A percentile compares a stretch with the other conserved stretches of the same genome.
Evolutionary conservation across 257 asterid genomes (phyloP).

Genomic region (Solanum corneliomulleri): DNA sequence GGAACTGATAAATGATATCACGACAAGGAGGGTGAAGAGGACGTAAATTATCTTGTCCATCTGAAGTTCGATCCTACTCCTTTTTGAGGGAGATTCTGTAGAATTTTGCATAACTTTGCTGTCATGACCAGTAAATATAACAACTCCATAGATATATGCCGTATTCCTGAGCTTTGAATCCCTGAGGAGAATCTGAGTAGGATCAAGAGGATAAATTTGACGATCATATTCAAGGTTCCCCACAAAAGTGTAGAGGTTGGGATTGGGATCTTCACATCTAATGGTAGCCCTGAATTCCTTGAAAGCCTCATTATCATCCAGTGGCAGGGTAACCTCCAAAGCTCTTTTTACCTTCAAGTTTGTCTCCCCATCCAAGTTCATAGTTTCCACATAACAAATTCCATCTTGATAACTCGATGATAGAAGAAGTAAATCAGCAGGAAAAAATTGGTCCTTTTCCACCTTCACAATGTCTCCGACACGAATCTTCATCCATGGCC

Average conservation of each 20-base stretch:
- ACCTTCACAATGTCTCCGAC: conserved; percentile 90
- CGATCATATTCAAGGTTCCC: conserved; percentile 70
- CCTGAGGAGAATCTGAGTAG: conserved; percentile 82
- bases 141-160: conserved; percentile 70
- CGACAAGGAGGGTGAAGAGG: conserved; percentile 63
- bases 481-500: conserved; percentile 84
- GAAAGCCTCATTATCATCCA: conserved; percentile 54
- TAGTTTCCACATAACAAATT: conserved; percentile 89
- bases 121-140: conserved; percentile 78
- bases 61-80: conserved; percentile 80
- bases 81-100: conserved; percentile 85
- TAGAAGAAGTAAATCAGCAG: conserved; percentile 80
- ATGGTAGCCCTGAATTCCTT: conserved; percentile 63
- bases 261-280: conserved; percentile 88
- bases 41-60: conserved; percentile 88
- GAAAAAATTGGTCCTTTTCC: conserved; percentile 81
- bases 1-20: conserved; percentile 72
- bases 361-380: conserved; percentile 97
- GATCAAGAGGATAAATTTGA: conserved; percentile 72
- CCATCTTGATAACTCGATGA: conserved; percentile 92
- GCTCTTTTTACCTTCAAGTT: conserved; percentile 88
- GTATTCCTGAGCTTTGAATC: conserved; percentile 96
- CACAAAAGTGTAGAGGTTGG: conserved; percentile 74
- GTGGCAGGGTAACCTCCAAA: conserved; percentile 50
- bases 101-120: conserved; percentile 95